Evolutionary conservation across 2,329 filamentous ascomycete species (phyloP), one percentile per base, ranked within the genome.

Genomic region (Fusarium sp.): DNA sequence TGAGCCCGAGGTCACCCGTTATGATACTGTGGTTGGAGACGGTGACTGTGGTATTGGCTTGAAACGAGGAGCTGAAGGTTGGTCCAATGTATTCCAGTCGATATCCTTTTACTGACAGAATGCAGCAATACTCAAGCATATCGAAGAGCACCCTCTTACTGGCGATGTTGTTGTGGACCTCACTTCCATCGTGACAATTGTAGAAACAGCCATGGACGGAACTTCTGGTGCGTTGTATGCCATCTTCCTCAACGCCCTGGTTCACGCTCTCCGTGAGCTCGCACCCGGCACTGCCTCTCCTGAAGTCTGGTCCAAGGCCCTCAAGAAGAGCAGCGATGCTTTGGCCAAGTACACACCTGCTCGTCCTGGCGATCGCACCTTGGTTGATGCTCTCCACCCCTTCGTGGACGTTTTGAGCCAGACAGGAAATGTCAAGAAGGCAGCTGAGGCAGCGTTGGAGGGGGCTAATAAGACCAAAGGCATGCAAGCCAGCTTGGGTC

Each of bases 11-110:
- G 85, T 93, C 50, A 93, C 92, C 1, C 86, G 83, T 49, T 93
- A 89, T 73, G 92, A 93, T 76, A 97, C 93, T 0, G 88, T 96
- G 15, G 93, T 97, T 24, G 94, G 94, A 41, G 94, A 97, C 76
- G 94, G 94, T 46, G 94, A 97, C 80, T 97, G 94, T 75, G 94
- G 94, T 12, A 92, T 93, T 60, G 93, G 93, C 8, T 83, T 97
- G 65, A 93, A 93, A 82, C 89, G 93, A 66, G 94, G 94, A 48
- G 93, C 94, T n/a, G 91, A 97, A 84, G 88, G 84, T 86, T 79
- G 77, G 80, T 73, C 23, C 23, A n/a, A 20, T 11, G 21, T 31
- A 26, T 18, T 7, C 16, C 20, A 31, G 9, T 20, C 9, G 12
- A 35, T 10, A 28, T 2, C 11, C 16, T 9, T 29, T 41, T 16